Evolutionary conservation across 352 stramenopile species (phyloP).

Genomic region (Phytophthora macrochlamydospora): DNA sequence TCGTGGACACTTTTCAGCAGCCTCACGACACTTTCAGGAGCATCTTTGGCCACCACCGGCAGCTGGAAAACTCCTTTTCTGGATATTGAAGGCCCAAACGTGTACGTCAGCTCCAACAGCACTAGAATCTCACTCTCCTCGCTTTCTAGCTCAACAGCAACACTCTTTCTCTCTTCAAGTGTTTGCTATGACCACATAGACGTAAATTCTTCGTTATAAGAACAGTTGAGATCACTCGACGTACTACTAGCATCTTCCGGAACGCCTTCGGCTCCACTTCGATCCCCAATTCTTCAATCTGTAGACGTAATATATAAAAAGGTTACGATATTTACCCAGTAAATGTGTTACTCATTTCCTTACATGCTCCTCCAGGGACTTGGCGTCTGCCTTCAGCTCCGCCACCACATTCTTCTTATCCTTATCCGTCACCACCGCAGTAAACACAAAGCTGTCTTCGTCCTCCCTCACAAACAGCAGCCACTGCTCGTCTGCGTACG

Average conservation of each 20-base stretch:
- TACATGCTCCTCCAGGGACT: constrained; percentile 46
- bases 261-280: constrained; percentile 48
- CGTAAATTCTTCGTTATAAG: not conserved
- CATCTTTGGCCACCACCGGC: constrained; percentile 31
- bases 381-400: constrained; percentile 36
- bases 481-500: constrained; percentile 49
- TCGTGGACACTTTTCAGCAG: constrained; percentile 49
- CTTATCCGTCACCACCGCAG: constrained; percentile 26
- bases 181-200: constrained; percentile 35
- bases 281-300: constrained; percentile 68
- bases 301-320: not conserved
- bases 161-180: constrained; percentile 39
- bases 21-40: constrained; percentile 35
- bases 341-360: not conserved
- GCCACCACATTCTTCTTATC: constrained; percentile 28
- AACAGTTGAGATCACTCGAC: no score
- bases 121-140: constrained; percentile 21
- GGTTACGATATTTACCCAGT: not conserved
- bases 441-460: constrained; percentile 33
- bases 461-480: constrained; percentile 49
- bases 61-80: constrained; percentile 56
- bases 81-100: constrained; percentile 61
- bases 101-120: constrained; percentile 59
- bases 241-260: constrained; percentile 40
- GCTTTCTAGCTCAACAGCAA: constrained; percentile 41